Base-by-base conservation (phyloP, 2,329 filamentous ascomycete species). In the Trichoderma endophyticum region DNA sequence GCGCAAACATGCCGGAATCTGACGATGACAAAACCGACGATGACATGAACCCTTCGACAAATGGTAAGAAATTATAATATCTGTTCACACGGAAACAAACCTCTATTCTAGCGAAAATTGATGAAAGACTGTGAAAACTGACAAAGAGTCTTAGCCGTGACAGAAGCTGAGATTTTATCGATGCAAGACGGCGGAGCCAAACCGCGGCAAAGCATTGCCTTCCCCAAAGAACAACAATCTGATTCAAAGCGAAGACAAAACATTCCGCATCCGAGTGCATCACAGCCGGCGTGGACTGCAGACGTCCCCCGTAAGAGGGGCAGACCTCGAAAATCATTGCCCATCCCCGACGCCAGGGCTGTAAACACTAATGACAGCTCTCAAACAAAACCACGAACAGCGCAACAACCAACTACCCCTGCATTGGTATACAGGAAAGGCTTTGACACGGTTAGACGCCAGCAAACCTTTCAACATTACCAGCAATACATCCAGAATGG, bases 11-110 rank as follows among this genome's bases (percentile, higher is more conserved):
- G 51, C 71, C 71, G 15, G 78, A 79, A 30, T 54, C 48, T 54
- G 48, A 54, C 21, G 48, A 54, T 3, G 48, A 54, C 48, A 77
- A 81, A 28, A 78, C 79, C 61, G 81, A 79, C 39, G 80, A 81
- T 24, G 77, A 78, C 18, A 72, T 73, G 18, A 48, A 15, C 26
- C 70, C 68, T 60, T 62, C 74, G 63, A 70, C 73, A 73, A 78
- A 81, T 82, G 81, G 81, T 82, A 82, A 82, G 80, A 74, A 74
- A 71, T 76, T 77, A 71, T 78, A 70, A 72, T 43, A 72, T 76
- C 70, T 72, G 48, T 59, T 69, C 77, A 63, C 70, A 73, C 32
- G 75, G 75, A 54, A 76, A 73, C 66, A 75, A 75, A 67, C n/a
- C 43, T 51, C n/a, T 21, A 36, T 3, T 51, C 43, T n/a, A 51